Base-by-base conservation (phyloP, 225 moss, liverwort and hornwort genomes). In the Bryum argenteum region DNA sequence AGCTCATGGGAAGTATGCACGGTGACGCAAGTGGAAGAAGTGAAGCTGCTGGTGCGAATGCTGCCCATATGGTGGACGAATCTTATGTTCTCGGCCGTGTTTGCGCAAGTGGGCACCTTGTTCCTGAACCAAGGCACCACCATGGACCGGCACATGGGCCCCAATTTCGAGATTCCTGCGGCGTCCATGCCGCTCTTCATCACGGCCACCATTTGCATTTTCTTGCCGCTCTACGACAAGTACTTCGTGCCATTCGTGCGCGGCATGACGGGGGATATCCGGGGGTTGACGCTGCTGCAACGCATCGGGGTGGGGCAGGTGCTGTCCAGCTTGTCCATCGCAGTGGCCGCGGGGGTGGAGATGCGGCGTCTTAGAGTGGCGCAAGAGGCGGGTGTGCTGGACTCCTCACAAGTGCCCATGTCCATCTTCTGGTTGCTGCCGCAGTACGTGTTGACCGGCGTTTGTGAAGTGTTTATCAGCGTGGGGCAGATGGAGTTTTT, bases 401-500 rank as follows among this genome's bases (percentile, higher is more conserved):
- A 83, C 14, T 63, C 38, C 11, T 72, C 40, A 9, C 77, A 70
- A 54, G 69, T 92, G 26, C 92, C 98, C 24, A 94, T 98, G 92
- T 87, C 91, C 54, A 91, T 94, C 69, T 98, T 98, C 67, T 98
- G 98, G 94, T 73, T 98, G 45, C 87, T 91, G 17, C 98, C 98
- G 19, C 98, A 98, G 73, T 94, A 98, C 37, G 89, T 91, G 83
- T 75, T 98, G 24, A 91, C 89, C 0, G 98, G 94, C n/a, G 75
- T 90, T 8, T 91, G 91, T 44, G 98, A 98, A 75, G 98, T 98
- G 53, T 98, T 98, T 47, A 98, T 94, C 56, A 92, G 94, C 14
- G 98, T 98, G 1, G 98, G 98, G 15, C 98, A 98, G 75, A 92
- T 94, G 92, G 98, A 98, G 66, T 98, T 98, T 50, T 98, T 98